A percentile compares a stretch with the other conserved stretches of the same genome.
phyloP scores from a whole-genome alignment of 2,329 filamentous ascomycete species.

The Sordariomycetes sp. region DNA sequence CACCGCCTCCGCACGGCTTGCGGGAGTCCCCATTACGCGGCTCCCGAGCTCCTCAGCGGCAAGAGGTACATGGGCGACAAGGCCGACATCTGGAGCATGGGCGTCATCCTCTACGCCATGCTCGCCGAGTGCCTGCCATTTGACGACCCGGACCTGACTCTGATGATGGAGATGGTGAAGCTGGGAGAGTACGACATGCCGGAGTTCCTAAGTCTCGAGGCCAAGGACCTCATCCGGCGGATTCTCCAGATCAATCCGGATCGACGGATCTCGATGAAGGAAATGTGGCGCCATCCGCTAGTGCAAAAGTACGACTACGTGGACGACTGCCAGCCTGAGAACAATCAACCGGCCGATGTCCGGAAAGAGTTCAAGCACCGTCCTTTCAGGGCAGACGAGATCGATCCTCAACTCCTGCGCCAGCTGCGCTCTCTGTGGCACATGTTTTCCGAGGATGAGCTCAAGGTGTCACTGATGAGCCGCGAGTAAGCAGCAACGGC shows the following conservation, averaged over 20 bases:
- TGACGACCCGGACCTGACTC: constrained; percentile 48
- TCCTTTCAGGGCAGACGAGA: constrained; percentile 45
- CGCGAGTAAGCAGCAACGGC: constrained; percentile 37
- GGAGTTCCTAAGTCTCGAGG: constrained; percentile 50
- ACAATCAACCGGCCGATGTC: constrained; percentile 38
- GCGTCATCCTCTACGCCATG: constrained; percentile 80
- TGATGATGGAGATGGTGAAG: constrained; percentile 48
- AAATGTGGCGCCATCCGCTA: constrained; percentile 82
- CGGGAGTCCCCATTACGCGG: constrained; percentile 92
- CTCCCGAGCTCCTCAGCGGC: constrained; percentile 76
- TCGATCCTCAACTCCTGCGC: constrained; percentile 70
- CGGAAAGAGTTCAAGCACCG: constrained; percentile 50
- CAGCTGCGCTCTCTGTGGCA: constrained; percentile 90
- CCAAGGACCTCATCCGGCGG: constrained; percentile 61
- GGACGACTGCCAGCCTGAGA: constrained; percentile 47
- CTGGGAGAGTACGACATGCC: constrained; percentile 49
- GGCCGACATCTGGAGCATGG: constrained; percentile 91
- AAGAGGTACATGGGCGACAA: constrained; percentile 69
- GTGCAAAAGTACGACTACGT: constrained; percentile 70
- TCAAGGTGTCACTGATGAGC: constrained; percentile 55
- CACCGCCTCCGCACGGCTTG: constrained; percentile 80
- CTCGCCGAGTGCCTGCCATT: constrained; percentile 78
- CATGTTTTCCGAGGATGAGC: constrained; percentile 58
- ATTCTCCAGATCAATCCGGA: constrained; percentile 73
- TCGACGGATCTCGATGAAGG: constrained; percentile 62